Evolutionary conservation across 306 rosid species (phyloP), one percentile per base, ranked within the genome.

Genomic region (Argentina anserina): DNA sequence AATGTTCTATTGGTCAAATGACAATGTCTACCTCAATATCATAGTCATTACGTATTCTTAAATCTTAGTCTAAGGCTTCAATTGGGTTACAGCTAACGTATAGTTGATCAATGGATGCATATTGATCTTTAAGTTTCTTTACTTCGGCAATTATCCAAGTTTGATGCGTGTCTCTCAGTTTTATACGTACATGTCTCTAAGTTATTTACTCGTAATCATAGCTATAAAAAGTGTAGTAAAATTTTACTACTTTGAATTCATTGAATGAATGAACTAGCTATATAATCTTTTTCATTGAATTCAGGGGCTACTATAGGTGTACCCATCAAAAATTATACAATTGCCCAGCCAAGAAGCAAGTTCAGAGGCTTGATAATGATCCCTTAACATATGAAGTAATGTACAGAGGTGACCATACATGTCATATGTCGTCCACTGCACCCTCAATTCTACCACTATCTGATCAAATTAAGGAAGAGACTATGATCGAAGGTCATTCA

Each of bases 321-420:
- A 92, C 95, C 23, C 88, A 90, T 82, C 92, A 86, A 61, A 90
- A 83, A 76, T 7, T 87, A 14, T 89, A 86, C 81, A 72, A 77
- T 5, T 92, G 96, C 81, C 77, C 77, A 6, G 93, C 96, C 9
- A 92, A 89, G 82, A 89, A 88, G 70, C 96, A 75, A 71, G 91
- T 89, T 42, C 97, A 92, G 69, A 69, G 96, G 65, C 69, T 69
- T 9, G 86, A 92, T 45, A 23, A 70, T 4, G 81, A 85, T 31
- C 92, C 89, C 60, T 55, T 12, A 72, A 78, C 75, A 18, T 91
- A 81, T 25, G 85, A 79, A 65, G 86, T 91, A 9, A 80, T 78
- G 45, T 91, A 91, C 72, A 67, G 84, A 20, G 85, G 84, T 1
- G 71, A 62, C 0, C 97, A 92, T 82, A 89, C 84, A 0, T 89